A percentile compares a stretch with the other conserved stretches of the same genome.
Evolutionary conservation across 768 basidiomycete genomes (phyloP).

Genomic region (Strobilomyces confusus): DNA sequence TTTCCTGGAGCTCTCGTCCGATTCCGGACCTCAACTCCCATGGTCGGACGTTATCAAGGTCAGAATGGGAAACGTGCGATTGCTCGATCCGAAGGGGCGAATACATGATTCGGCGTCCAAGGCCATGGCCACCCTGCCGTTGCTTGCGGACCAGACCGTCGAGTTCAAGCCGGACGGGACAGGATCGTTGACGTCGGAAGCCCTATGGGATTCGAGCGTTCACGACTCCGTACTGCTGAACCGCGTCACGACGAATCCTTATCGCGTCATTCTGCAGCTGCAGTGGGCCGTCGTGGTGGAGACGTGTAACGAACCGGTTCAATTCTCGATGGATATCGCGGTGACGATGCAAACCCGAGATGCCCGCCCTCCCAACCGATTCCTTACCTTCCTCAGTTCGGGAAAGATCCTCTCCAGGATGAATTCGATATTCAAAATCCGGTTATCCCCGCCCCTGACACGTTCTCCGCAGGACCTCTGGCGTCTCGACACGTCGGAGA

Average conservation of each 20-base stretch:
- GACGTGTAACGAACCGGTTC: slow-evolving; percentile 78
- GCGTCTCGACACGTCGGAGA: slow-evolving; percentile 92
- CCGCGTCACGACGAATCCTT: slow-evolving; percentile 71
- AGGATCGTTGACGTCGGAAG: slow-evolving; percentile 60
- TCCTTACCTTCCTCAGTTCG: slow-evolving; percentile 73
- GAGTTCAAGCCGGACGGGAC: slow-evolving; percentile 86
- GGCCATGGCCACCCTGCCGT: slow-evolving; percentile 64
- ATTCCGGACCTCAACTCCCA: slow-evolving; percentile 85
- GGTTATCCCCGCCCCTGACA: slow-evolving; percentile 78
- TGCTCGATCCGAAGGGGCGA: slow-evolving; percentile 80
- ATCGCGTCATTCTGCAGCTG: slow-evolving; percentile 76
- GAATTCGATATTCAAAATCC: slow-evolving; percentile 80
- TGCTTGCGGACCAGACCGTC: slow-evolving; percentile 67
- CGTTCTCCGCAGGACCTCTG: slow-evolving; percentile 87
- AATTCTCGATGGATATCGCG: slow-evolving; percentile 85
- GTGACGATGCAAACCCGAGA: slow-evolving; percentile 82
- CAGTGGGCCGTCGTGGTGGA: slow-evolving; percentile 80
- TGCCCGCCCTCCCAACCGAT: slow-evolving; percentile 74
- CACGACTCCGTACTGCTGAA: slow-evolving; percentile 87
- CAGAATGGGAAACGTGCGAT: slow-evolving; percentile 76
- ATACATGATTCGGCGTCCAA: slow-evolving; percentile 75
- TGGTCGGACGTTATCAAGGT: slow-evolving; percentile 80
- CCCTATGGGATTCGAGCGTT: slow-evolving; percentile 90
- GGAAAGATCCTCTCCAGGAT: slow-evolving; percentile 74
- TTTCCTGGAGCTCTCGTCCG: slow-evolving; percentile 70